Percentiles rank a stretch among this genome's conserved stretches.
These are phyloP conservation scores for Penicillium subrubescens DNA, from an alignment of 495 filamentous ascomycete species.

Conservation along the genomic window DNA sequence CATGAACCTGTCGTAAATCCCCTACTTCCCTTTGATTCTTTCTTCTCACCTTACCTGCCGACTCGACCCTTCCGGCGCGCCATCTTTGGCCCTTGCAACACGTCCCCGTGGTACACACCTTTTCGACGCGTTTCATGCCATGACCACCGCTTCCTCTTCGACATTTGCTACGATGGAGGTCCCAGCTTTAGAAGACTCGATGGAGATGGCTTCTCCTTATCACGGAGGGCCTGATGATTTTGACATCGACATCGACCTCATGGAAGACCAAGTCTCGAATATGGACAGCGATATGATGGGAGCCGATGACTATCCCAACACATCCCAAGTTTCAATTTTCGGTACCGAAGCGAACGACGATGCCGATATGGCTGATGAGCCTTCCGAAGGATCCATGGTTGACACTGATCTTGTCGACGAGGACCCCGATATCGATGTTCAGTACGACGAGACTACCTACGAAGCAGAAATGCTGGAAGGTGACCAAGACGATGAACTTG, in stretches of 20 bases:
- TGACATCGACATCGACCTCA: conserved; percentile 74
- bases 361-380: conserved; percentile 55
- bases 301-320: conserved; percentile 47
- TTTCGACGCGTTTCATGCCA: conserved; percentile 32
- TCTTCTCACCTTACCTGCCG: neutral
- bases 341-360: conserved; percentile 37
- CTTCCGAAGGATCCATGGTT: conserved; percentile 43
- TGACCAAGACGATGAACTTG: conserved; percentile 40
- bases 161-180: conserved; percentile 43
- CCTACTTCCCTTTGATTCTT: neutral
- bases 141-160: conserved; percentile 42
- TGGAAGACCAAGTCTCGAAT: conserved; percentile 51
- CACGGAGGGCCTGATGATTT: conserved; percentile 62
- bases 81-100: conserved; percentile 28
- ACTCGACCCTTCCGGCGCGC: conserved; percentile 2
- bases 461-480: conserved; percentile 50
- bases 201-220: conserved; percentile 58
- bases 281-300: conserved; percentile 66
- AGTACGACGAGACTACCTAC: conserved; percentile 39
- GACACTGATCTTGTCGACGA: conserved; percentile 38
- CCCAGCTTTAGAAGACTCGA: conserved; percentile 47
- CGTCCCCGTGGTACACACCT: conserved; percentile 14
- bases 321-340: conserved; percentile 38
- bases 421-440: conserved; percentile 39
- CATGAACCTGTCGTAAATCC: neutral